Percentiles rank a stretch among this genome's conserved stretches.
These are phyloP conservation scores for Sporisorium reilianum DNA, from an alignment of 1,284 basidiomycete species.

Conservation along the genomic window DNA sequence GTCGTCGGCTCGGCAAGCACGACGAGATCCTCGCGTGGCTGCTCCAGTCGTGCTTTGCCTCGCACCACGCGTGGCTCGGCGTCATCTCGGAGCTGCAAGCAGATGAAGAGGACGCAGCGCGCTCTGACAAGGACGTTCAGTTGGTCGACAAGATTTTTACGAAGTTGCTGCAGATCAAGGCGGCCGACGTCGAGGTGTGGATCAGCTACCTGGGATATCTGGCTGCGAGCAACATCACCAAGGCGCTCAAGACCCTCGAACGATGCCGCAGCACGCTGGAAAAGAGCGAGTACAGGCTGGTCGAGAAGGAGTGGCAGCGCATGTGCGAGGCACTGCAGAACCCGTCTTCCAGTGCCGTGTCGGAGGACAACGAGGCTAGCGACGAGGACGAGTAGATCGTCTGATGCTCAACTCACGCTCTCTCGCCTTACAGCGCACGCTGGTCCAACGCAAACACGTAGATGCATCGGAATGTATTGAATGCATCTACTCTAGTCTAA, in stretches of 20 bases:
- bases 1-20: conserved; percentile 20
- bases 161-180: conserved; percentile 32
- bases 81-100: conserved; percentile 12
- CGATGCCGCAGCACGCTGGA: conserved; percentile 14
- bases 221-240: conserved; percentile 19
- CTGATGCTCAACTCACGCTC: not conserved
- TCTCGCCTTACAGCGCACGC: not conserved
- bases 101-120: not conserved
- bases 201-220: conserved; percentile 23
- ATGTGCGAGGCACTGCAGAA: conserved; percentile 31
- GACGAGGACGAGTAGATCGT: conserved; percentile 5
- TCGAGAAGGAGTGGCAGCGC: conserved; percentile 37
- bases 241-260: conserved; percentile 29
- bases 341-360: not conserved
- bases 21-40: conserved; percentile 29
- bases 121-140: conserved; percentile 9
- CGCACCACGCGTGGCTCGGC: conserved; percentile 28
- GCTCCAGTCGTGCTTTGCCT: conserved; percentile 32
- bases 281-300: conserved; percentile 30
- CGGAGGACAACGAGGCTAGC: not conserved
- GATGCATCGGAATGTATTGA: not conserved
- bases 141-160: conserved; percentile 26
- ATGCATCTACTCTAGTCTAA: not conserved
- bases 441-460: not conserved
- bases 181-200: conserved; percentile 33